Percentiles rank a stretch among this genome's conserved stretches.
These are phyloP conservation scores for Pichia sp. DNA, from an alignment of 1,139 yeast species.

Conservation along the genomic window DNA sequence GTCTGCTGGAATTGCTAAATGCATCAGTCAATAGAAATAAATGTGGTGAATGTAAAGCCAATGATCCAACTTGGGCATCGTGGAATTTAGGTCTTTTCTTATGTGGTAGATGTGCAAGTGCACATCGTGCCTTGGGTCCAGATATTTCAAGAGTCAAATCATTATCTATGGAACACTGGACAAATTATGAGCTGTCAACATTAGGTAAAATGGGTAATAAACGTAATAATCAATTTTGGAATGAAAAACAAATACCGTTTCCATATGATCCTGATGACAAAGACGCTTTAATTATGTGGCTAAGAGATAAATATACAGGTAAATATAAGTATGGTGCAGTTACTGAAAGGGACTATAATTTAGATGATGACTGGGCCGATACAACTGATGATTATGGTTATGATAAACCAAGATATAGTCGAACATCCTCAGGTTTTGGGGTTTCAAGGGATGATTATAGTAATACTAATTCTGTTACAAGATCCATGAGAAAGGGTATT, in stretches of 20 bases:
- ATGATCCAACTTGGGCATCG: slow-evolving; percentile 54
- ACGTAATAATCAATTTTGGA: slow-evolving; percentile 58
- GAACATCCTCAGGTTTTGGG: not conserved
- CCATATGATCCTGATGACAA: slow-evolving; percentile 66
- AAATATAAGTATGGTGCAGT: slow-evolving; percentile 36
- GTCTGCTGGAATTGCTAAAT: slow-evolving; percentile 34
- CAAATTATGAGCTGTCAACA: slow-evolving; percentile 49
- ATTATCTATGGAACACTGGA: slow-evolving; percentile 76
- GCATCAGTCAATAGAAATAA: slow-evolving; percentile 42
- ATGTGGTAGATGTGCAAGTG: slow-evolving; percentile 74
- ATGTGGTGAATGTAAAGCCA: slow-evolving; percentile 68
- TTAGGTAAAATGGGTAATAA: slow-evolving; percentile 61
- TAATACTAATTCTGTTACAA: slow-evolving; percentile 4
- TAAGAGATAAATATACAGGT: slow-evolving; percentile 51
- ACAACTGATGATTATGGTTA: slow-evolving; percentile 18
- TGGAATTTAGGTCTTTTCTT: slow-evolving; percentile 54
- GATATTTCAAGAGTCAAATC: slow-evolving; percentile 74
- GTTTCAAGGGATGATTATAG: slow-evolving; percentile 2
- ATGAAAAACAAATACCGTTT: slow-evolving; percentile 53
- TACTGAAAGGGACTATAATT: slow-evolving; percentile 24
- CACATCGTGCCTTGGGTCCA: slow-evolving; percentile 71
- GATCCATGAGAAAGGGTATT: slow-evolving; percentile 19
- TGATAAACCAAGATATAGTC: slow-evolving; percentile 7
- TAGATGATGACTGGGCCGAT: slow-evolving; percentile 14
- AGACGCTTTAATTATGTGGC: slow-evolving; percentile 46